Percentiles rank a stretch among this genome's conserved stretches.
Conservation (phyloP, 75 land plant species). For the Selaginella tamariscina region DNA sequence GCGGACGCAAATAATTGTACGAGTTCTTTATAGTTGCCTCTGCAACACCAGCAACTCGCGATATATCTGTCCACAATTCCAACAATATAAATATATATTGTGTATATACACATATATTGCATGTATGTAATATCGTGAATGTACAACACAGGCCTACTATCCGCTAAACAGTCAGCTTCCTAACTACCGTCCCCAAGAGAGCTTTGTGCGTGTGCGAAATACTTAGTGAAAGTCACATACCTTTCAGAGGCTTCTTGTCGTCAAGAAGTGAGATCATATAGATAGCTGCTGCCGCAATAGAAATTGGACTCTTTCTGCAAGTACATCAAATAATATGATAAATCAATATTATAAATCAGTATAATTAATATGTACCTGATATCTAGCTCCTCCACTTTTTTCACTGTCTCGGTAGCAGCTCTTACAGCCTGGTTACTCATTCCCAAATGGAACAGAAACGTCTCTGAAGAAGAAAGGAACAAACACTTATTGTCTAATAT, state of each 20-base stretch:
- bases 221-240: background rate
- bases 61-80: slow-evolving; percentile 49
- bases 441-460: slow-evolving; percentile 88
- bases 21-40: slow-evolving; percentile 73
- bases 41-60: slow-evolving; percentile 73
- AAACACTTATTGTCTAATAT: background rate
- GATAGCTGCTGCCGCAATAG: slow-evolving; percentile 2
- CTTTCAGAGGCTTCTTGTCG: slow-evolving; percentile 5
- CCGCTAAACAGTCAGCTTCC: too few relatives aligned
- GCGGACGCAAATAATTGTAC: slow-evolving; percentile 59
- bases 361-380: slow-evolving; percentile 42
- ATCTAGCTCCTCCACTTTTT: slow-evolving; percentile 78
- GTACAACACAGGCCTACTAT: too few relatives aligned
- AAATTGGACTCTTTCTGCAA: slow-evolving; percentile 2
- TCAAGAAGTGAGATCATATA: background rate
- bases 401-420: slow-evolving; percentile 88
- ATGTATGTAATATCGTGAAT: too few relatives aligned
- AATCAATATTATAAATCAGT: background rate
- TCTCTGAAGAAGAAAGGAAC: slow-evolving; percentile 33
- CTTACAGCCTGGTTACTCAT: slow-evolving; percentile 77
- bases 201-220: too few relatives aligned
- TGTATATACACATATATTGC: too few relatives aligned
- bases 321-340: too few relatives aligned
- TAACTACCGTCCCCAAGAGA: too few relatives aligned
- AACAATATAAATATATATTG: background rate